Evolutionary conservation across 176 grass and related monocot species (phyloP).

Genomic region (Bonia amplexicaulis): DNA sequence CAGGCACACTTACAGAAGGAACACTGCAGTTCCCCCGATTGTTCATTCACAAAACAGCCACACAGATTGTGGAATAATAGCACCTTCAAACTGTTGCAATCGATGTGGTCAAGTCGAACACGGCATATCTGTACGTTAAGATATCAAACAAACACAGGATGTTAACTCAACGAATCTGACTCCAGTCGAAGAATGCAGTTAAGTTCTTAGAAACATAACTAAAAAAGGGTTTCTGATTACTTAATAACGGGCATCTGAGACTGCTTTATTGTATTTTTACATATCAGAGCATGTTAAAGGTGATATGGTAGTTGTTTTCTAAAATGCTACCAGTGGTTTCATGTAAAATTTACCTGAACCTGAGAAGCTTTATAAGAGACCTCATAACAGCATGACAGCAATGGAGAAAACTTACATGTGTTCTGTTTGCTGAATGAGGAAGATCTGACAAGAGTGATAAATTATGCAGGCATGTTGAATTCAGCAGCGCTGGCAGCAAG

Average conservation of each 20-base stretch:
- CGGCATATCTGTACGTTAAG: constrained; percentile 56
- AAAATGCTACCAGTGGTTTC: neutral
- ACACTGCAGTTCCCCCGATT: constrained; percentile 45
- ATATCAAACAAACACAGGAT: constrained; percentile 1
- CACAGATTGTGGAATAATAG: constrained; percentile 60
- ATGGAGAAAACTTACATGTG: constrained; percentile 46
- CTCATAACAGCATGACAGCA: neutral
- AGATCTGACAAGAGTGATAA: constrained; percentile 74
- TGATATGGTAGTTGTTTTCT: constrained; percentile 1
- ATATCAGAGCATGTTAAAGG: neutral
- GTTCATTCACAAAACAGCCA: constrained; percentile 46
- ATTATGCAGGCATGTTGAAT: constrained; percentile 84
- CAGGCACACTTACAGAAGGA: constrained; percentile 60
- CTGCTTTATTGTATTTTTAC: neutral
- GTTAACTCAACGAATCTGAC: constrained; percentile 15
- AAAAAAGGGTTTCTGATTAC: neutral
- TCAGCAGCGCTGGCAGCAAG: constrained; percentile 76
- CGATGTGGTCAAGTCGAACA: constrained; percentile 50
- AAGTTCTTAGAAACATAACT: constrained; percentile 9
- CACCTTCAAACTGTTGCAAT: constrained; percentile 55
- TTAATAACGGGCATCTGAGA: neutral
- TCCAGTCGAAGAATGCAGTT: neutral
- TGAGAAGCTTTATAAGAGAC: constrained; percentile 14
- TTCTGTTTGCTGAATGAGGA: constrained; percentile 47
- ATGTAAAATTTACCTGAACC: neutral